A percentile compares a stretch with the other conserved stretches of the same genome.
phyloP scores from a whole-genome alignment of 2,329 filamentous ascomycete genomes.

The Curvularia eragrostidis region DNA sequence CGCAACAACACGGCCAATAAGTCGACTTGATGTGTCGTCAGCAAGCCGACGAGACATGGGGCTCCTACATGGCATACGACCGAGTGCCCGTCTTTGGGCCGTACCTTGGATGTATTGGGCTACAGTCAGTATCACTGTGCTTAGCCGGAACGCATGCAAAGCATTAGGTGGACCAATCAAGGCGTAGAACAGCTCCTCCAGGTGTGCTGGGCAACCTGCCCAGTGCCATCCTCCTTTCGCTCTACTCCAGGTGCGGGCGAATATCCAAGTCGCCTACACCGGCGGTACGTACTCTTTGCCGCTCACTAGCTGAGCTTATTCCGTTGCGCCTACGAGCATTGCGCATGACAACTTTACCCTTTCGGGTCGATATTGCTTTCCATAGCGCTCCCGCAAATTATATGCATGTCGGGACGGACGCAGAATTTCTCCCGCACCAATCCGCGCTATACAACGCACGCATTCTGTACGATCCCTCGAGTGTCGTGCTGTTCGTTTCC shows the following conservation, averaged over 20 bases:
- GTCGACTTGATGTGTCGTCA: constrained; percentile 29
- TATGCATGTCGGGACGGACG: constrained; percentile 34
- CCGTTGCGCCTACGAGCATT: constrained; percentile 21
- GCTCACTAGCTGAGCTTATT: constrained; percentile 26
- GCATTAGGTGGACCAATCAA: constrained; percentile 42
- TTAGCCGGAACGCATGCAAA: constrained; percentile 44
- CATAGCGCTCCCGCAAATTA: constrained; percentile 40
- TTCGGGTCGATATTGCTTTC: constrained; percentile 30
- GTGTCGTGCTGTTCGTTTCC: not conserved
- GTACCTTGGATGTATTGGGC: constrained; percentile 39
- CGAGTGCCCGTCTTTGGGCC: constrained; percentile 24
- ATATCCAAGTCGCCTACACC: constrained; percentile 25
- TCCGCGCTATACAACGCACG: constrained; percentile 7
- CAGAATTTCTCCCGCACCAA: constrained; percentile 29
- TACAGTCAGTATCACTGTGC: constrained; percentile 39
- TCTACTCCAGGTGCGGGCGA: constrained; percentile 27
- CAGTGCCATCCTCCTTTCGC: constrained; percentile 31
- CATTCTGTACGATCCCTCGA: constrained; percentile 3
- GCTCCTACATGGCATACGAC: constrained; percentile 30
- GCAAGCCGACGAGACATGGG: constrained; percentile 26
- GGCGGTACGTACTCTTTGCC: constrained; percentile 25
- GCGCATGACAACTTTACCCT: constrained; percentile 26
- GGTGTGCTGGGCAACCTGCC: constrained; percentile 26
- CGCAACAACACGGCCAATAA: constrained; percentile 36
- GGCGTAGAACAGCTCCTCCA: constrained; percentile 28